Base-by-base conservation (phyloP, 1,139 yeast species). In the Lodderomyces orthopsilosis region DNA sequence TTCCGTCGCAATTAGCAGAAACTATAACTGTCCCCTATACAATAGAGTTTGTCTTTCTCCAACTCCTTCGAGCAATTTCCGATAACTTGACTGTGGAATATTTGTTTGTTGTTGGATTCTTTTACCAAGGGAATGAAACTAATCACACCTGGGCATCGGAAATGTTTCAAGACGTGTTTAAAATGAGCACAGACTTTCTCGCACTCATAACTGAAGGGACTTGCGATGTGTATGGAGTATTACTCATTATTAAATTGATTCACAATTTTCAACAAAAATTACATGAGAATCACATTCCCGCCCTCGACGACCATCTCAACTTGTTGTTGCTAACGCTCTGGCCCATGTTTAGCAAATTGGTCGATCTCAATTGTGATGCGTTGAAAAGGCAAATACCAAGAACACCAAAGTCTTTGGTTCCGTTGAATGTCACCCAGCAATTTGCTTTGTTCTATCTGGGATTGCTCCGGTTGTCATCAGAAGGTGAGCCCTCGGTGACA, bases 1-100 rank as follows among this genome's bases (percentile, higher is more conserved):
- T 90, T 64, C 81, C 89, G 5, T 87, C 94, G 0, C 94, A 86
- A 57, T 85, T 88, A 32, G 96, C 96, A 0, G 96, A 89, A 61
- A 77, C 84, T 9, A 81, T 83, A 33, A 83, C 83, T 2, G 71
- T 77, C 51, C 68, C 77, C 8, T 83, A 83, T 55, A 80, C 85
- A 78, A 67, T 85, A 46, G 96, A 90, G 56, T 78, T 79, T 46
- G 81, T 86, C 0, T 88, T 82, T 60, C 71, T 85, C 45, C 87
- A 86, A 54, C 81, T 89, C 67, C 81, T 83, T 48, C 63, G 83
- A 33, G 93, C 95, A 0, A 59, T 90, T 7, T 62, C 84, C 23
- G 96, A 89, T 57, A 90, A 89, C 61, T 79, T 84, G 14, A 74
- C 84, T 1, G 91, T 82, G 4, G 96, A 91, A 59, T 87, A 83